Percentiles rank a stretch among this genome's conserved stretches.
These are phyloP conservation scores for Hordeum marinum DNA, from an alignment of 176 grass and related monocot species.

Conservation along the genomic window DNA sequence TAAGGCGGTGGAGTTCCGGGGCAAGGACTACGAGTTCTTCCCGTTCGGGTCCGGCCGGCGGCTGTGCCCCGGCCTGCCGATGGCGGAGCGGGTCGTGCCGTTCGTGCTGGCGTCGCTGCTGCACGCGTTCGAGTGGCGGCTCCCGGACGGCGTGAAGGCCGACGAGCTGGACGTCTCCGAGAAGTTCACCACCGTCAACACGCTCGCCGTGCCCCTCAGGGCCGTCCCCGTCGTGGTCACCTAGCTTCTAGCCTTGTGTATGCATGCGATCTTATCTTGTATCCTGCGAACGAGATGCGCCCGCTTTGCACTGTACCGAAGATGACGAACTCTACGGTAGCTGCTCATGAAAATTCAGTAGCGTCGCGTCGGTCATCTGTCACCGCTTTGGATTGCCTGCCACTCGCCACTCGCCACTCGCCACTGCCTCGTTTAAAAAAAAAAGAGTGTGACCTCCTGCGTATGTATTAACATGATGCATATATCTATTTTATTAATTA, in stretches of 20 bases:
- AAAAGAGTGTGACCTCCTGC: no score
- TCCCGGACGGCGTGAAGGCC: slow-evolving; percentile 3
- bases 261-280: neutral
- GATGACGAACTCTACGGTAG: no score
- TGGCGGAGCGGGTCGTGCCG: slow-evolving; percentile 10
- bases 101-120: slow-evolving; percentile 13
- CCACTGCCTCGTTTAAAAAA: no score
- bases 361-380: no score
- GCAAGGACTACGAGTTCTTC: neutral
- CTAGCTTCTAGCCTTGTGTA: neutral
- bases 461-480: no score
- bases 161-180: slow-evolving; percentile 14
- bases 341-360: no score
- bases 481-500: no score
- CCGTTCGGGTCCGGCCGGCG: slow-evolving; percentile 30
- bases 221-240: neutral
- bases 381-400: no score
- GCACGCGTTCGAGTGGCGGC: slow-evolving; percentile 23
- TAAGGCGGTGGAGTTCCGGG: slow-evolving; percentile 4
- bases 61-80: slow-evolving; percentile 26
- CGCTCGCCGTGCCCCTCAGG: slow-evolving; percentile 2
- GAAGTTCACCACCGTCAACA: neutral
- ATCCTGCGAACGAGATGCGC: no score
- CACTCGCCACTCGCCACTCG: no score
- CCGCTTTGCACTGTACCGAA: no score